phyloP scores from a whole-genome alignment of 73 alveolate genomes.

The Stentor roeselii region DNA sequence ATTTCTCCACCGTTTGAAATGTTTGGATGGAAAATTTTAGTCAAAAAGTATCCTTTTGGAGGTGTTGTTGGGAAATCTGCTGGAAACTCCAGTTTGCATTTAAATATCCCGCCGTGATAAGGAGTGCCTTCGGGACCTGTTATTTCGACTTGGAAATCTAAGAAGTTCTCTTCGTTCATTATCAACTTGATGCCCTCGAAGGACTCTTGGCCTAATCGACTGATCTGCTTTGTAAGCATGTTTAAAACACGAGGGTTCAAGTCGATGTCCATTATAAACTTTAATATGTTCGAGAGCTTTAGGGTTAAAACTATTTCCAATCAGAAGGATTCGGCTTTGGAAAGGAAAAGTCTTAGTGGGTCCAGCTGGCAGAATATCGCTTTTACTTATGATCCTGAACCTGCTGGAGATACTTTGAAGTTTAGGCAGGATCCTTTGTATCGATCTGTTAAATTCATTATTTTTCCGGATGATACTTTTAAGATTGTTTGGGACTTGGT shows the following conservation, averaged over 20 bases:
- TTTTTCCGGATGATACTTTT: background rate
- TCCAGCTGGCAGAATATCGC: too few species aligned
- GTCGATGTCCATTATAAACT: conserved; percentile 22
- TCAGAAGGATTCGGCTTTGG: too few species aligned
- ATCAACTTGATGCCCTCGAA: conserved; percentile 75
- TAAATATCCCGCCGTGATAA: conserved; percentile 93
- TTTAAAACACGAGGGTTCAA: conserved; percentile 42
- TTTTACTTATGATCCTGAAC: too few species aligned
- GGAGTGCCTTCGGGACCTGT: conserved; percentile 82
- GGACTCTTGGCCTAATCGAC: conserved; percentile 30
- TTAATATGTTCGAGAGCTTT: too few species aligned
- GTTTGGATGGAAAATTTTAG: conserved; percentile 97
- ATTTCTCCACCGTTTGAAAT: conserved; percentile 96
- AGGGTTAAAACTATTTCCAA: too few species aligned
- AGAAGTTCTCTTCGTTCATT: conserved; percentile 78
- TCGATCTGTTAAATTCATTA: too few species aligned
- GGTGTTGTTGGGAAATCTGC: conserved; percentile 90
- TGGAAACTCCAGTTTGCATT: conserved; percentile 82
- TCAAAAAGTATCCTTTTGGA: conserved; percentile 92
- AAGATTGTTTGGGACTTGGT: background rate
- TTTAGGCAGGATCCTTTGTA: too few species aligned
- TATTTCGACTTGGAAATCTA: conserved; percentile 95
- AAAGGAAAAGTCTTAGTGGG: too few species aligned
- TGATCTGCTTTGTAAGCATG: conserved; percentile 34
- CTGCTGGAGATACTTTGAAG: too few species aligned